Evolutionary conservation across 139 green algal genomes (phyloP), one percentile per base, ranked within the genome.

Genomic region (Nannochloris sp.): DNA sequence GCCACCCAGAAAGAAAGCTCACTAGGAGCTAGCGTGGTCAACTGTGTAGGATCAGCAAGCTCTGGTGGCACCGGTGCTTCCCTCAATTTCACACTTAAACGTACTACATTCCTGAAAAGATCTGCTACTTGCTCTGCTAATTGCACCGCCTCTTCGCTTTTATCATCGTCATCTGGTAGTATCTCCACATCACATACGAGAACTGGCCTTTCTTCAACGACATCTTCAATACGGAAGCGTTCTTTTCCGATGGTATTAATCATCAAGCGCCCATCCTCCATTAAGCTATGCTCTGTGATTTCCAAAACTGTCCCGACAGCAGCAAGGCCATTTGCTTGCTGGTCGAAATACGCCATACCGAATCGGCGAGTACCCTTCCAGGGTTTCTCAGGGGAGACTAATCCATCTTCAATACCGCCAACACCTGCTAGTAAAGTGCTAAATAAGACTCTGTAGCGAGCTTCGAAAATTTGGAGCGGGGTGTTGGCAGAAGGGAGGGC

Each of bases 391-490:
- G 54, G 35, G 33, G 67, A 67, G 7, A 82, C 65, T 7, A 84
- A 68, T 4, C 70, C 77, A 34, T 80, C 70, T 2, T 84, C 77
- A 4, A 84, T 39, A 1, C 61, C 76, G 0, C 79, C 56, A 4
- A 46, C 54, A 0, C 77, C 77, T 2, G 55, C 60, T 51, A 84
- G 64, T 3, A 84, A 60, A 7, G 77, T 84, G 54, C 15, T 64
- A 39, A 84, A 84, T 6, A 84, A 68, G 5, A 84, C 69, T 5
- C 77, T 25, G 58, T 84, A 84, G 0, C 75, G 46, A 1, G 73
- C 80, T 60, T 84, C 79, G 42, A 82, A 85, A 48, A 86, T 86
- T 13, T 86, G 70, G 5, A 86, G 67, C 3, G 80, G 78, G 15
- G 75, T 54, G 3, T 70, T 47, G 3, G 62, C 47, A 1, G 27